Evolutionary conservation across 129 eudicot genomes (phyloP).

Genomic region (Arctium minus): DNA sequence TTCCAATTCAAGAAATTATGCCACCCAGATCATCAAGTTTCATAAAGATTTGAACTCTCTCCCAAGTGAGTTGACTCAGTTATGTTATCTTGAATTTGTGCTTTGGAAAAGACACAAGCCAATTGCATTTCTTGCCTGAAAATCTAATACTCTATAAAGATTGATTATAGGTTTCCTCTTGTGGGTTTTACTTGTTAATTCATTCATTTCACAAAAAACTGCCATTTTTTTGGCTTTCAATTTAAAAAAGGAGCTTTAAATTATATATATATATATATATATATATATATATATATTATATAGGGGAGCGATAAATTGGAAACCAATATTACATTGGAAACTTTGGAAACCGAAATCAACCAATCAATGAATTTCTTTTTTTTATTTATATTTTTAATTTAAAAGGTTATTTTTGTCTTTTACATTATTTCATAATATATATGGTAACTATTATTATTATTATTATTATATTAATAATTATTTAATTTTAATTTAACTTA

Average conservation of each 20-base stretch:
- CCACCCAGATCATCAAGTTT: slow-evolving; percentile 31
- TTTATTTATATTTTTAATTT: too few species aligned
- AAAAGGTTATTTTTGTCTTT: too few species aligned
- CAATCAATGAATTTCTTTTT: too few species aligned
- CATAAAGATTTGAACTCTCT: slow-evolving; percentile 49
- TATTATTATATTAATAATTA: too few species aligned
- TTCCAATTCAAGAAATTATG: not conserved
- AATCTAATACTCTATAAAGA: not conserved
- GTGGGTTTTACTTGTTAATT: not conserved
- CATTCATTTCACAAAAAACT: not conserved
- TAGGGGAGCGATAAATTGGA: too few species aligned
- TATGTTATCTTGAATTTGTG: not conserved
- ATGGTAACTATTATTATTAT: too few species aligned
- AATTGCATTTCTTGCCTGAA: not conserved
- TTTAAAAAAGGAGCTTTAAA: not conserved
- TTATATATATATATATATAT: not conserved
- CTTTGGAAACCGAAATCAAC: too few species aligned
- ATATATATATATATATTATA: too few species aligned
- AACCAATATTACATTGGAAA: too few species aligned
- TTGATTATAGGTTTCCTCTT: not conserved
- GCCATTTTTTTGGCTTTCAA: not conserved
- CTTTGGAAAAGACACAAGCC: not conserved
- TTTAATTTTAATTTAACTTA: too few species aligned
- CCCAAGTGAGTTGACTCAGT: slow-evolving; percentile 41
- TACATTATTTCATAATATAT: too few species aligned